phyloP scores from a whole-genome alignment of 352 stramenopile genomes.

The Phytophthora pistaciae region DNA sequence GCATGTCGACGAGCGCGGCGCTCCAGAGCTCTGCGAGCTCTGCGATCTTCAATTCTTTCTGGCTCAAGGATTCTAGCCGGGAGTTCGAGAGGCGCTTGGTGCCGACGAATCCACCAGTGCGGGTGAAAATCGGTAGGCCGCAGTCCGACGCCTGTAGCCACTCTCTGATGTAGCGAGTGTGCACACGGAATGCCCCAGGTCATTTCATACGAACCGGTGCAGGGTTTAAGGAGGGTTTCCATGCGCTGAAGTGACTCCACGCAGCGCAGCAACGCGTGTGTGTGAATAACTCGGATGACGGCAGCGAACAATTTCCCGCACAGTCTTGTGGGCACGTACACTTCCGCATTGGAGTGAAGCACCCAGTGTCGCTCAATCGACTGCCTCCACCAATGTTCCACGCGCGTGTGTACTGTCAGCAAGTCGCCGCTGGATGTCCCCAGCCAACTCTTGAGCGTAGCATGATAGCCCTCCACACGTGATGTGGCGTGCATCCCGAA shows the following conservation, averaged over 20 bases:
- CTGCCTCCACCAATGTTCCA: conserved; percentile 6
- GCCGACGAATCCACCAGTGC: conserved; percentile 10
- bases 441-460: neutral
- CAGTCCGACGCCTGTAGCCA: neutral
- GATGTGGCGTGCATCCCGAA: neutral
- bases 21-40: neutral
- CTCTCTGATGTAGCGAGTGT: neutral
- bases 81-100: neutral
- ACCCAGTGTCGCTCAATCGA: neutral
- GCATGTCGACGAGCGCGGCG: neutral
- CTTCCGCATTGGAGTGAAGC: neutral
- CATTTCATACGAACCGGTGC: neutral
- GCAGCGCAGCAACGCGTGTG: neutral
- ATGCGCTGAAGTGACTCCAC: neutral
- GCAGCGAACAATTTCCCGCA: neutral
- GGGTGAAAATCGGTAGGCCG: neutral
- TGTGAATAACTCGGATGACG: conserved; percentile 3
- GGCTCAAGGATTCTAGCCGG: neutral
- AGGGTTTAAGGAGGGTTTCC: neutral
- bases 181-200: neutral
- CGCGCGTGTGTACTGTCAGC: neutral
- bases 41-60: neutral
- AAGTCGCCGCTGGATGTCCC: conserved; percentile 6
- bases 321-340: conserved; percentile 2
- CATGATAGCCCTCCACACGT: neutral